Base-by-base conservation (phyloP, 2,329 filamentous ascomycete genomes). In the Capronia epimyces region DNA sequence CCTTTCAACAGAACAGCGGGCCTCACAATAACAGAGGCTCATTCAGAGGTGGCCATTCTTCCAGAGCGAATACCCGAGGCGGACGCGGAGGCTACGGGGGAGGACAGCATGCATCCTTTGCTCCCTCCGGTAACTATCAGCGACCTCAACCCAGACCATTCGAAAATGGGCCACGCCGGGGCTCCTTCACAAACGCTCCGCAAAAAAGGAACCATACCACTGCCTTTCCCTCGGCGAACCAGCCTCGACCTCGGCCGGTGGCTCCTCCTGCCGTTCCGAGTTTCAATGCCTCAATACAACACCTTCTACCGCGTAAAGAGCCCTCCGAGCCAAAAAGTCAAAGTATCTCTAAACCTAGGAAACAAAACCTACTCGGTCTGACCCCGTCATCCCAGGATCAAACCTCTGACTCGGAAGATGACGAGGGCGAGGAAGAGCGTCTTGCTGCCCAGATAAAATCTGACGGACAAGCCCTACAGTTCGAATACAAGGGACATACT, bases 401-500 rank as follows among this genome's bases (percentile, higher is more conserved):
- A 32, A 70, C 73, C 55, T 73, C 72, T 0, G 73, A 70, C 39
- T 69, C 69, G 39, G 70, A 73, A 21, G 71, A 73, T 37, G 68
- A 65, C 13, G 70, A 62, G 46, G 62, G 56, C 34, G 61, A 71
- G 37, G 73, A 76, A 56, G 71, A 74, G 57, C 49, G 49, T 9
- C 46, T 57, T 2, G 45, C 46, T 7, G 61, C 65, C n/a, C 68
- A 69, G 2, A 56, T 60, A 15, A 57, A 54, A 29, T 43, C 57
- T 2, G 54, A 58, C 4, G 60, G 55, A 18, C 58, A 67, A 44
- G 45, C 49, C 5, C 61, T 78, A 25, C 69, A 72, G 27, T 76
- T 84, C 56, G 76, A 79, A 49, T 79, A 81, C 60, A 73, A 75
- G 58, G 78, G 78, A n/a, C 66, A 74, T 60, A 73, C 77, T 39